Evolutionary conservation across 164 flowering plant species (phyloP).

Genomic region (Stephania cephalantha): DNA sequence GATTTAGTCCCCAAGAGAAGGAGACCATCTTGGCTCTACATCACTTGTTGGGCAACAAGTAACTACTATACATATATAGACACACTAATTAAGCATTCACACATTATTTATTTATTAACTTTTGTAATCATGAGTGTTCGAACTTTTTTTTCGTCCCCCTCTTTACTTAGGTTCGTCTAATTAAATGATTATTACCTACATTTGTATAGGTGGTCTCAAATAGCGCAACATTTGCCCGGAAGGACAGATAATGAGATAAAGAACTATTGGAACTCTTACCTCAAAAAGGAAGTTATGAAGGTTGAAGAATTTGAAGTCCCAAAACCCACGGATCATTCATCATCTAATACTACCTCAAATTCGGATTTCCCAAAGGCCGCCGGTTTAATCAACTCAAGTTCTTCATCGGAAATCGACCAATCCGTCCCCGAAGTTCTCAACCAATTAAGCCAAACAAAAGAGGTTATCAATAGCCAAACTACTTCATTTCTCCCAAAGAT

Average conservation of each 20-base stretch:
- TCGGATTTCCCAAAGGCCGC: neutral
- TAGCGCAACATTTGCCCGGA: slow-evolving; percentile 79
- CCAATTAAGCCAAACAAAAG: neutral
- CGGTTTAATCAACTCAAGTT: neutral
- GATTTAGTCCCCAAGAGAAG: slow-evolving; percentile 52
- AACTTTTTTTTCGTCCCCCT: no score
- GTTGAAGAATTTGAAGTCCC: slow-evolving; percentile 21
- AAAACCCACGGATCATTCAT: slow-evolving; percentile 11
- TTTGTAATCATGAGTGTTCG: no score
- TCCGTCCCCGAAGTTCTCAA: neutral
- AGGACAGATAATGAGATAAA: slow-evolving; percentile 93
- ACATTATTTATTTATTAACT: neutral
- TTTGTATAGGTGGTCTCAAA: slow-evolving; percentile 76
- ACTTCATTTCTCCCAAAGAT: neutral
- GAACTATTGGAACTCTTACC: slow-evolving; percentile 81
- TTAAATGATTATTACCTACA: neutral
- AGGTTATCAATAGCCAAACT: neutral
- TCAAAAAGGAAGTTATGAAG: slow-evolving; percentile 53
- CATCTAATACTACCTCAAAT: slow-evolving; percentile 10
- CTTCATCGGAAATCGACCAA: neutral
- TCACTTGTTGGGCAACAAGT: slow-evolving; percentile 79
- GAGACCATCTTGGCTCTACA: slow-evolving; percentile 63
- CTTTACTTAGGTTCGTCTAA: neutral
- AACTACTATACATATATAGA: slow-evolving; percentile 25
- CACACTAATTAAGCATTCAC: neutral